These are phyloP conservation scores for Asterochloris sp. DNA, from an alignment of 139 green algal species.

Conservation along the genomic window DNA sequence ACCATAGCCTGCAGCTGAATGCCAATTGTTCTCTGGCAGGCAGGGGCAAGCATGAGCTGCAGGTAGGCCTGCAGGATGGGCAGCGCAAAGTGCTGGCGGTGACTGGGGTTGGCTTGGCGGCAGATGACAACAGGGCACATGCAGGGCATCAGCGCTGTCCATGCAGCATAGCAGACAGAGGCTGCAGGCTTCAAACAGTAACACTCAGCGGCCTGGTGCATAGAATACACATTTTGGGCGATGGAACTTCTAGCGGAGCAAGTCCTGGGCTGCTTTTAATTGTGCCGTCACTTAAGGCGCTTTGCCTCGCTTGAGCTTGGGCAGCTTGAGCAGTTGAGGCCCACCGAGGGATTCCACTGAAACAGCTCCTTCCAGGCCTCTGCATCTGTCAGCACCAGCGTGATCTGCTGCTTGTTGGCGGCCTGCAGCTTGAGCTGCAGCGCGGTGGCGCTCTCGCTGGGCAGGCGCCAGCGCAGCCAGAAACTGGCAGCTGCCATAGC, in stretches of 20 bases:
- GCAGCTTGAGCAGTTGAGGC: background rate
- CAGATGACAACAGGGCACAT: no score
- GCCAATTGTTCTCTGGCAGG: no score
- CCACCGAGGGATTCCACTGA: slow-evolving; percentile 11
- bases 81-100: no score
- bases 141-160: no score
- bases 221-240: background rate
- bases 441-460: background rate
- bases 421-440: background rate
- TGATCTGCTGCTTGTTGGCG: slow-evolving; percentile 3
- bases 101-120: no score
- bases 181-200: background rate
- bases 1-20: no score
- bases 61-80: no score
- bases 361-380: slow-evolving; percentile 1
- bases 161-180: no score
- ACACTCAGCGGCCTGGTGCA: background rate
- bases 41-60: no score
- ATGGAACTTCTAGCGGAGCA: background rate
- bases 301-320: background rate
- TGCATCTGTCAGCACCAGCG: slow-evolving; percentile 15
- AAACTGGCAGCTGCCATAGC: background rate
- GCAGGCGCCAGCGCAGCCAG: background rate
- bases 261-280: background rate
- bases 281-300: background rate